These are phyloP conservation scores for Phytophthora ohioensis DNA, from an alignment of 352 stramenopile genomes.

Conservation along the genomic window DNA sequence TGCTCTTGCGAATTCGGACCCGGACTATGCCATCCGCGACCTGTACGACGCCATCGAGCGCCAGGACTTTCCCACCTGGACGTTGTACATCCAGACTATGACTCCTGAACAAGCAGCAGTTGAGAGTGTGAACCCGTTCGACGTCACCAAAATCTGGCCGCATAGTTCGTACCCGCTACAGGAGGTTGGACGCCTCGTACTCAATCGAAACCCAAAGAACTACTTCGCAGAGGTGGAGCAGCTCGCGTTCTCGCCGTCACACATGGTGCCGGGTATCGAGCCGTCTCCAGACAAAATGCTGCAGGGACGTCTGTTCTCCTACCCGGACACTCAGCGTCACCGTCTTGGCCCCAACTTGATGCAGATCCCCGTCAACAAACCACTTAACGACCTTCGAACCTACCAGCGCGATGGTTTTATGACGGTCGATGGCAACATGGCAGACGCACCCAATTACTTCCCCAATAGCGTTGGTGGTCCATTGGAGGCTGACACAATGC, in stretches of 20 bases:
- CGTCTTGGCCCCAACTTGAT: conserved; percentile 90
- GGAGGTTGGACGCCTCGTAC: conserved; percentile 86
- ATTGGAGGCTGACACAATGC: conserved; percentile 7
- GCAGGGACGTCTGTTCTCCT: conserved; percentile 88
- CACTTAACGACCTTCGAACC: conserved; percentile 65
- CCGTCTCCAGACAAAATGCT: conserved; percentile 90
- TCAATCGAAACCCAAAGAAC: conserved; percentile 93
- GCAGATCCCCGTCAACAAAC: conserved; percentile 89
- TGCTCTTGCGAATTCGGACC: conserved; percentile 71
- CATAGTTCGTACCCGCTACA: conserved; percentile 85
- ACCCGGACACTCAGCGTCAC: conserved; percentile 89
- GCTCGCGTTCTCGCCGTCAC: conserved; percentile 89
- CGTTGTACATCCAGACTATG: conserved; percentile 93
- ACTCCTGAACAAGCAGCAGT: conserved; percentile 69
- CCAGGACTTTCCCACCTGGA: conserved; percentile 83
- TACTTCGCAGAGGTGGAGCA: conserved; percentile 95
- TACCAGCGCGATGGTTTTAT: conserved; percentile 91
- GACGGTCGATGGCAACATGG: conserved; percentile 81
- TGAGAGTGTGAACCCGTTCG: conserved; percentile 88
- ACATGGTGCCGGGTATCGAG: conserved; percentile 92
- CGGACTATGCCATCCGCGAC: conserved; percentile 92
- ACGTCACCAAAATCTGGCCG: conserved; percentile 94
- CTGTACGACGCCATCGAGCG: conserved; percentile 91
- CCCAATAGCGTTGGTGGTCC: conserved; percentile 66
- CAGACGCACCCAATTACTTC: conserved; percentile 85